These are phyloP conservation scores for Tulasnella calospora DNA, from an alignment of 768 basidiomycete species.

Conservation along the genomic window DNA sequence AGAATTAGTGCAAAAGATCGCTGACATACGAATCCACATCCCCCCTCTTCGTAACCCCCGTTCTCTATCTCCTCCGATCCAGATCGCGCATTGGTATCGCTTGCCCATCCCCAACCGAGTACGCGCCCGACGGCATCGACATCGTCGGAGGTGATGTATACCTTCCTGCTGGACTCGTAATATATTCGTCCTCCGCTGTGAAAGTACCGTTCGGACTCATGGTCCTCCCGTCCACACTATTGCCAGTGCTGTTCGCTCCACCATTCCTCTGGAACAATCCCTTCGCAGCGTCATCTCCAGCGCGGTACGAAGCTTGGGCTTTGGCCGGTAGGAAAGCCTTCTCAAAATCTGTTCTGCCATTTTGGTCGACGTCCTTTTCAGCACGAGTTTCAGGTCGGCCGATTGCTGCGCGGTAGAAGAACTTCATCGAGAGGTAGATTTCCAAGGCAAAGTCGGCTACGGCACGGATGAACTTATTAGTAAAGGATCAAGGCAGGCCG, in stretches of 20 bases:
- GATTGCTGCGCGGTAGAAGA: conserved; percentile 48
- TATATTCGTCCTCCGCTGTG: background rate
- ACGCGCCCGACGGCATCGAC: background rate
- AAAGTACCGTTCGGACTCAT: background rate
- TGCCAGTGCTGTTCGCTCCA: background rate
- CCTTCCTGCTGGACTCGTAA: background rate
- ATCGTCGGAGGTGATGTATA: background rate
- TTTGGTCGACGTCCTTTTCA: conserved; percentile 20
- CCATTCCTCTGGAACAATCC: background rate
- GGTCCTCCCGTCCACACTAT: conserved; percentile 8
- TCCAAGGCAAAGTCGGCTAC: conserved; percentile 64
- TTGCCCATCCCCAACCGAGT: background rate
- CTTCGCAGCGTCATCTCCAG: background rate
- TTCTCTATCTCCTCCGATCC: background rate
- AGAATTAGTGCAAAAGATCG: background rate
- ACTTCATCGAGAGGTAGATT: conserved; percentile 57
- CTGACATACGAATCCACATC: background rate
- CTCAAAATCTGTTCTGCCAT: conserved; percentile 28
- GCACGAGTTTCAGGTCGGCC: conserved; percentile 36
- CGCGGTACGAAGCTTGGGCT: background rate
- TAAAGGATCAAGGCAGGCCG: conserved; percentile 20
- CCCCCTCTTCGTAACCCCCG: background rate
- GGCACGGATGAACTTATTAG: background rate
- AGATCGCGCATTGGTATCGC: conserved; percentile 1
- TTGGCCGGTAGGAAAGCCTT: conserved; percentile 19